phyloP scores from a whole-genome alignment of 768 basidiomycete species.

The Lentinula lateritia region DNA sequence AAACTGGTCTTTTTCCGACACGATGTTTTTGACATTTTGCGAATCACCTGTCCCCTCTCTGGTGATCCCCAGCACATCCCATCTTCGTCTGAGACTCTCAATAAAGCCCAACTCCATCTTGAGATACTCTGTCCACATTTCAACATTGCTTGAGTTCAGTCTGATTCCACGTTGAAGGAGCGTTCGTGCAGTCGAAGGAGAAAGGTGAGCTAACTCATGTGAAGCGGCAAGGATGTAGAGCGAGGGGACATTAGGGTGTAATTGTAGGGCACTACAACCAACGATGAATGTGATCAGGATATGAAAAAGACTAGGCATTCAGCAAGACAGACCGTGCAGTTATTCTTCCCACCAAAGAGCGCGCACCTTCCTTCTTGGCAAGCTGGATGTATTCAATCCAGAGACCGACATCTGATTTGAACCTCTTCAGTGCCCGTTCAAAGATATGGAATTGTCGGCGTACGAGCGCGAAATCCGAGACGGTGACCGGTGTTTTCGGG shows the following conservation, averaged over 20 bases:
- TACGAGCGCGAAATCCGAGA: conserved; percentile 83
- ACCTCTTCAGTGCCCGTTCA: conserved; percentile 82
- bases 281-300: background rate
- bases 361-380: conserved; percentile 75
- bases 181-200: conserved; percentile 75
- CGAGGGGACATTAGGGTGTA: conserved; percentile 73
- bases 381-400: conserved; percentile 89
- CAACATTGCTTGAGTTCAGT: conserved; percentile 62
- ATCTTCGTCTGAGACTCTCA: conserved; percentile 72
- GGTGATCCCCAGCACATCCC: conserved; percentile 71
- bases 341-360: conserved; percentile 74
- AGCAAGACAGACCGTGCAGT: conserved; percentile 61
- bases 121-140: conserved; percentile 87
- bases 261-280: conserved; percentile 65
- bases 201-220: conserved; percentile 72
- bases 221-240: conserved; percentile 83
- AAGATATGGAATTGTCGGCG: conserved; percentile 86
- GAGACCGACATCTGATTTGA: conserved; percentile 80
- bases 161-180: conserved; percentile 84
- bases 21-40: conserved; percentile 14
- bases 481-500: conserved; percentile 44
- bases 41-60: conserved; percentile 10
- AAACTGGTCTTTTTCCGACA: background rate
- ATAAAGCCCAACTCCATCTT: conserved; percentile 87
- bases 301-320: background rate